Base-by-base conservation (phyloP, 78 protist genomes). In the Isochrysis galbana region DNA sequence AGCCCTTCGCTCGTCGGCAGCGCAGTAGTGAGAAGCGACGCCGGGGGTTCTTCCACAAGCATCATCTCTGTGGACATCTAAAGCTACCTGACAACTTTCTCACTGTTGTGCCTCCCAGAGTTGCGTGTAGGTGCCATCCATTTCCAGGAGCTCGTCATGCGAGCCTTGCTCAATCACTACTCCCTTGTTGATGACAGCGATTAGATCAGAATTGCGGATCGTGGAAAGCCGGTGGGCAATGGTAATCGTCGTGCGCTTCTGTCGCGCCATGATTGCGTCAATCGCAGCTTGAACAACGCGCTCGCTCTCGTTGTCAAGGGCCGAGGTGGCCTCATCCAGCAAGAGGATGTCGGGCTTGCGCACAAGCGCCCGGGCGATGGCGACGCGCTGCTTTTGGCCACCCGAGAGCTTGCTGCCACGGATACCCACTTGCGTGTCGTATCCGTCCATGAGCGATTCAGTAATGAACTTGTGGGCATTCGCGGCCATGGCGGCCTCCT, bases 181-280 rank as follows among this genome's bases (percentile, higher is more conserved):
- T 23, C 74, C 74, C n/a, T 21, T 7, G 23, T 11, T 3, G 29
- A 97, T 70, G 47, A 96, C 98, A 29, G 94, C 80, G 78, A 98
- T 96, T 22, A 86, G 78, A 87, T 97, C 98, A 0, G 97, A 96
- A 69, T 90, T 61, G 38, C 90, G 48, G 91, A 98, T 87, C 2
- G 99, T 98, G 29, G 96, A 87, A 17, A 98, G 94, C 54, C 99
- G 91, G 93, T 98, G 99, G 0, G 99, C 99, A 74, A 98, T 97
- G 61, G 97, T 90, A 36, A 98, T 55, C 21, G 95, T 90, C 2
- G 98, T 98, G 44, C 96, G 86, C 29, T 95, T 95, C 11, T 94
- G 67, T 14, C 5, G 26, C 26, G 87, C 92, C 91, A 94, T 78
- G 55, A 96, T 78, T 21, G 67, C 44, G 42, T 93, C 96, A 11